Base-by-base conservation (phyloP, 1,139 yeast genomes). In the Geotrichum histeridarum region DNA sequence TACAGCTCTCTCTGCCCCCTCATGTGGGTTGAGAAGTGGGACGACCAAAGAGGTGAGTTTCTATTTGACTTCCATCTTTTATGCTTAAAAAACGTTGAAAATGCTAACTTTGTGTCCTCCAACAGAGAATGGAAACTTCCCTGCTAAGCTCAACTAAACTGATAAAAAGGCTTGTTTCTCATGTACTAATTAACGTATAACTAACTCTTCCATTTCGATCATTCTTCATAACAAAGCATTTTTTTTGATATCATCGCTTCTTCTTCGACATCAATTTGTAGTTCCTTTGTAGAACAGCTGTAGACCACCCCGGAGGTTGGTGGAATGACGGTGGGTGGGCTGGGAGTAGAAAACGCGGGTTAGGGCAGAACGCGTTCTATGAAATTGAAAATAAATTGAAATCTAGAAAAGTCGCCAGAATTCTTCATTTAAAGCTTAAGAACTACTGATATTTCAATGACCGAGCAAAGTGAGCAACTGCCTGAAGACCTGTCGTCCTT, bases 1-100 rank as follows among this genome's bases (percentile, higher is more conserved):
- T 93, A 80, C 80, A 81, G 86, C 66, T 81, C 97, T 38, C 79
- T 93, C 71, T 93, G 99, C 77, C 99, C 99, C 59, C 78, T 82
- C 55, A 84, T 84, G 67, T 90, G 97, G 97, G 81, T 86, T 65
- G 95, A 85, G 71, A 88, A 79, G 74, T 93, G 98, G 98, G 94
- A 93, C 71, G 96, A 85, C 67, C 96, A 90, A 79, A 88, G 97
- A 77, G 47, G 58, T 55, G 45, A 12, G 58, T 50, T 30, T 63
- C 74, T 71, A 72, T 22, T 22, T 22, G 8, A n/a, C 37, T n/a
- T n/a, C n/a, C 15, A 9, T 18, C 18, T 22, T n/a, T n/a, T 37
- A 8, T 17, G 8, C 15, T 22, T 22, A 22, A 22, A n/a, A 22
- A 22, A 3, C 27, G 27, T 3, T 22, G 27, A 18, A 14, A 11